These are phyloP conservation scores for Phytopythium montanum DNA, from an alignment of 352 stramenopile species.

Conservation along the genomic window DNA sequence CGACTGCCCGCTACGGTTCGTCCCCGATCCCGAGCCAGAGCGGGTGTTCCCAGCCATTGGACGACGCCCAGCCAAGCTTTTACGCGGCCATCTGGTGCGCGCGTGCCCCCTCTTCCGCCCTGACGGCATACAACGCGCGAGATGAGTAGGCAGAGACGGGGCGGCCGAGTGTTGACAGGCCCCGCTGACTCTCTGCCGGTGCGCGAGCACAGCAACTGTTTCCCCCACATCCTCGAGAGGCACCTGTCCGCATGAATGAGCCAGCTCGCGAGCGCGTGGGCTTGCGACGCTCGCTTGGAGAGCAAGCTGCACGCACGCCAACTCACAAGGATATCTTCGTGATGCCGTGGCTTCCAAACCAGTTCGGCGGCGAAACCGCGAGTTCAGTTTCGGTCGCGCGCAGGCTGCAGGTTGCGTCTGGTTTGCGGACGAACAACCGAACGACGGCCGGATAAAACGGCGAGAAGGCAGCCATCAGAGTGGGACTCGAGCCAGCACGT, in stretches of 20 bases:
- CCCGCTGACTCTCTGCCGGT: conserved; percentile 1
- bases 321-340: too few species aligned
- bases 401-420: not conserved
- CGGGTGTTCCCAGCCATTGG: not conserved
- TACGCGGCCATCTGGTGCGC: not conserved
- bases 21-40: not conserved
- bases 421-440: not conserved
- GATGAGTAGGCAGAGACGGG: not conserved
- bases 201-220: not conserved
- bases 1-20: not conserved
- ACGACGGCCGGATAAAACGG: not conserved
- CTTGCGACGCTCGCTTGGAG: too few species aligned
- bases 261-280: too few species aligned
- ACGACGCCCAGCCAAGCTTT: not conserved
- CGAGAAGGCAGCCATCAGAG: not conserved
- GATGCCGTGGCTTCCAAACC: not conserved
- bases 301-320: not conserved
- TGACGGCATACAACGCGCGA: not conserved
- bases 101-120: conserved; percentile 1
- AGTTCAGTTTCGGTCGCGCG: not conserved
- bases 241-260: too few species aligned
- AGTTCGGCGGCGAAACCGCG: not conserved
- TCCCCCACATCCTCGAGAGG: not conserved
- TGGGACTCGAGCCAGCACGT: not conserved
- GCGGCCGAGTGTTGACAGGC: not conserved